Evolutionary conservation across 768 basidiomycete genomes (phyloP).

Genomic region (Phanerochaete sordida): DNA sequence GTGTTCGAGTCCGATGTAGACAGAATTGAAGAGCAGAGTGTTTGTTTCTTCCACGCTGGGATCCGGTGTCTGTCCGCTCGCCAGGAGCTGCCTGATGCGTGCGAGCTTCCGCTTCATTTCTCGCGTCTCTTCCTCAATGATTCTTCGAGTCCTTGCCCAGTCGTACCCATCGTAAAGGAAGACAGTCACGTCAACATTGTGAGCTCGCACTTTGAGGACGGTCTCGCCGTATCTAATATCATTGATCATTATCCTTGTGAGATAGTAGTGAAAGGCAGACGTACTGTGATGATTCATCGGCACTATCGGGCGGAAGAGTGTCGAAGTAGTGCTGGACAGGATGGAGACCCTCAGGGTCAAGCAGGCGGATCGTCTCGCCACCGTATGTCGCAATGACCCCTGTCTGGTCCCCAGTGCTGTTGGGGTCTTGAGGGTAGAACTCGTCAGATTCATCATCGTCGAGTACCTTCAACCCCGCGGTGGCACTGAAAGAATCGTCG

Average conservation of each 20-base stretch:
- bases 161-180: slow-evolving; percentile 94
- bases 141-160: slow-evolving; percentile 81
- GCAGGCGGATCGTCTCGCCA: slow-evolving; percentile 83
- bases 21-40: slow-evolving; percentile 86
- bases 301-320: slow-evolving; percentile 52
- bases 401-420: slow-evolving; percentile 27
- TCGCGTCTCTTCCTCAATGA: slow-evolving; percentile 84
- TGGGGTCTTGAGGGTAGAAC: slow-evolving; percentile 27
- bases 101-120: slow-evolving; percentile 83
- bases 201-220: slow-evolving; percentile 49
- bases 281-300: slow-evolving; percentile 46
- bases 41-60: slow-evolving; percentile 68
- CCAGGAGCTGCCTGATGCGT: slow-evolving; percentile 89
- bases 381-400: slow-evolving; percentile 57
- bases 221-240: slow-evolving; percentile 41
- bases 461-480: slow-evolving; percentile 71
- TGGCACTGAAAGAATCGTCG: slow-evolving; percentile 75
- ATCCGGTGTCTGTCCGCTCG: slow-evolving; percentile 84
- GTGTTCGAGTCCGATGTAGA: slow-evolving; percentile 87
- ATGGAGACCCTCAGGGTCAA: slow-evolving; percentile 60
- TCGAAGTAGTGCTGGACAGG: slow-evolving; percentile 75
- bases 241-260: slow-evolving; percentile 3
- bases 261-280: slow-evolving; percentile 16
- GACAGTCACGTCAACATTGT: slow-evolving; percentile 60
- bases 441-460: slow-evolving; percentile 73